phyloP scores from a whole-genome alignment of 495 filamentous ascomycete species.

The Penicillium bialowiezense region DNA sequence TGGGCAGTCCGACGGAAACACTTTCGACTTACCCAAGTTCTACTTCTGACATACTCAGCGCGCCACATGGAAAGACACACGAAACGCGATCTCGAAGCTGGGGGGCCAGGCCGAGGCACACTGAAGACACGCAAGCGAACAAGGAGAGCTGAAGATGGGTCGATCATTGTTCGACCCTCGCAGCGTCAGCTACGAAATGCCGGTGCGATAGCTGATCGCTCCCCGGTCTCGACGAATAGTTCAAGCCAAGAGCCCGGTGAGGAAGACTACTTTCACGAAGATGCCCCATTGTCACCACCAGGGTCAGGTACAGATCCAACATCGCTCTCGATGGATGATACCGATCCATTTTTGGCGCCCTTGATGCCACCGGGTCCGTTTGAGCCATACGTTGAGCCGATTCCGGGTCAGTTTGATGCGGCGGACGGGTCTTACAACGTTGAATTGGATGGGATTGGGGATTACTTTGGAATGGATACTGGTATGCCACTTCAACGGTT shows the following conservation, averaged over 20 bases:
- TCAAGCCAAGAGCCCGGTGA: conserved; percentile 20
- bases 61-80: conserved; percentile 58
- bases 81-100: conserved; percentile 59
- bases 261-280: conserved; percentile 13
- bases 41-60: conserved; percentile 31
- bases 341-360: conserved; percentile 31
- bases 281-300: conserved; percentile 30
- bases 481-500: conserved; percentile 15
- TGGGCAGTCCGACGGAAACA: conserved; percentile 16
- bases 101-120: conserved; percentile 53
- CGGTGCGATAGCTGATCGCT: neutral
- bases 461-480: conserved; percentile 31
- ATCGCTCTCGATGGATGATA: conserved; percentile 26
- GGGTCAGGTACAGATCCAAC: conserved; percentile 26
- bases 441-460: conserved; percentile 19
- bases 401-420: conserved; percentile 36
- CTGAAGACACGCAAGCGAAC: conserved; percentile 60
- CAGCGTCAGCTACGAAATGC: conserved; percentile 22
- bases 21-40: neutral
- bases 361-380: conserved; percentile 35
- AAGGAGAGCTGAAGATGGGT: conserved; percentile 54
- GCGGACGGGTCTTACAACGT: conserved; percentile 33
- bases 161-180: conserved; percentile 45
- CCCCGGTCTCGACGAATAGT: conserved; percentile 9
- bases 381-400: conserved; percentile 35